Evolutionary conservation across 148 eudicot species (phyloP), one percentile per base, ranked within the genome.

Genomic region (Cornus controversa): DNA sequence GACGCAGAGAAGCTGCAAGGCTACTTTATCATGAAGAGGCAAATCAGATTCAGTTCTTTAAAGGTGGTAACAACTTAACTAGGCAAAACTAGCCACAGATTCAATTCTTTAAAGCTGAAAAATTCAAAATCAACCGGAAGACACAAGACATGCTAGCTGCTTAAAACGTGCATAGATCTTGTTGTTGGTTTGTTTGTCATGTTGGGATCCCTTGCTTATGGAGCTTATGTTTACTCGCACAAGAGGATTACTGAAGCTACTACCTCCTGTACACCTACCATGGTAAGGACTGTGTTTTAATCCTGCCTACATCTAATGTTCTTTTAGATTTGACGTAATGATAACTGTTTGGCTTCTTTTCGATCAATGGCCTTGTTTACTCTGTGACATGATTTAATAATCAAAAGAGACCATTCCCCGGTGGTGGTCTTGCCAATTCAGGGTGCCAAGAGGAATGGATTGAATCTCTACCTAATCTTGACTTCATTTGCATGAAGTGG

Each of bases 181-280:
- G 94, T 95, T 73, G 87, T 91, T 79, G 96, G 91, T 64, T 79
- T 95, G 81, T 64, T 95, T 36, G 84, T 93, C 69, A 95, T 95
- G 97, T 85, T 89, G 62, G 75, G 69, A 29, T 84, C 86, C 78
- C 85, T 93, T 29, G 81, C 78, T 28, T 95, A 89, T 77, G 99
- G 99, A 82, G 83, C 91, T 70, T 93, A 90, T 74, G 85, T 86
- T 34, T 93, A 82, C 74, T 91, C 99, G 18, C 91, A 81, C 66
- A 85, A 79, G 73, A 87, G 91, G 82, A 84, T 95, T 72, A 83
- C 81, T 70, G 93, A 91, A 84, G 93, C 92, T 75, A 95, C 96
- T 25, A 82, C 81, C 70, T 90, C 99, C 26, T 95, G 99, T 80
- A 75, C 73, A 18, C 89, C 87, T 71, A 45, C 84, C 6, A 76